phyloP scores from a whole-genome alignment of 2,329 filamentous ascomycete species.

The Dothistroma pini region DNA sequence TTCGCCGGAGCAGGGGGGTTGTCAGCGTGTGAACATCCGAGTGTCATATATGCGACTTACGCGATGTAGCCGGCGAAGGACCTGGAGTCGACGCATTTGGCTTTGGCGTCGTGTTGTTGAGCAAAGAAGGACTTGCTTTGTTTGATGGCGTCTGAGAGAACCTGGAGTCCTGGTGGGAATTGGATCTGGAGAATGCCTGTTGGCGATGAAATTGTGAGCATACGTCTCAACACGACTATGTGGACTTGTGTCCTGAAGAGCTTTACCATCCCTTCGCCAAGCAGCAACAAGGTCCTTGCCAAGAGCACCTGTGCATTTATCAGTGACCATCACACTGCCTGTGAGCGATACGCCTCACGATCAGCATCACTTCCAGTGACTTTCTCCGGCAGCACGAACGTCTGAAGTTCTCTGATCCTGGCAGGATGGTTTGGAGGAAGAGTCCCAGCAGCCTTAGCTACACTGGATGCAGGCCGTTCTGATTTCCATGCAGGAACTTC shows the following conservation, averaged over 20 bases:
- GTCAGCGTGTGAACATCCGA: background rate
- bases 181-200: conserved; percentile 4
- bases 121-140: conserved; percentile 14
- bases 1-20: conserved; percentile 4
- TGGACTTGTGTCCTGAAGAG: background rate
- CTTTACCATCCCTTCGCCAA: conserved; percentile 13
- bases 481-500: background rate
- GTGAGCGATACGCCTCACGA: background rate
- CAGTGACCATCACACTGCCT: background rate
- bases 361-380: conserved; percentile 10
- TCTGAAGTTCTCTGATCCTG: conserved; percentile 8
- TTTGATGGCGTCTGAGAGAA: conserved; percentile 12
- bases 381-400: conserved; percentile 11
- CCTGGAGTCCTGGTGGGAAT: conserved; percentile 8
- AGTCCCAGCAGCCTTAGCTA: conserved; percentile 1
- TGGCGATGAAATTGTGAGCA: background rate
- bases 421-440: conserved; percentile 11
- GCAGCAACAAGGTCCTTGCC: conserved; percentile 8
- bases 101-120: conserved; percentile 7
- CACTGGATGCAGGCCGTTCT: conserved; percentile 5
- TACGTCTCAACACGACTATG: background rate
- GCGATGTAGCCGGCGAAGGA: conserved; percentile 17
- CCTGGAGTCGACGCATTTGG: conserved; percentile 9
- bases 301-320: conserved; percentile 2
- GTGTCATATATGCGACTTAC: background rate